phyloP scores from a whole-genome alignment of 2,329 filamentous ascomycete species.

The Aspergillus intermedius region DNA sequence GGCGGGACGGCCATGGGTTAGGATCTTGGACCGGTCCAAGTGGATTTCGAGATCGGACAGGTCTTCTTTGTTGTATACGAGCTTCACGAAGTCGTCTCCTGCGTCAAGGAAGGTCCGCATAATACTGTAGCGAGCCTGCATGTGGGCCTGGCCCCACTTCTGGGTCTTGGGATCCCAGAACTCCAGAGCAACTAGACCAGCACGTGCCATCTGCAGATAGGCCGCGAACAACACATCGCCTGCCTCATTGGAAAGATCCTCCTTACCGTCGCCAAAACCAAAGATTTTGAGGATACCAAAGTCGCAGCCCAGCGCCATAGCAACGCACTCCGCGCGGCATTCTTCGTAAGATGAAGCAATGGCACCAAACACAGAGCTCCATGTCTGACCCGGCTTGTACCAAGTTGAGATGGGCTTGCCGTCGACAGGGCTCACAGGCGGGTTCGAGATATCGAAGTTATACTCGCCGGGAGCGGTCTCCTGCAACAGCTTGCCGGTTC shows the following conservation, averaged over 20 bases:
- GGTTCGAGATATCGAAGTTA: constrained; percentile 82
- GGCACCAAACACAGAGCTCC: constrained; percentile 85
- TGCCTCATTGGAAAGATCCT: constrained; percentile 66
- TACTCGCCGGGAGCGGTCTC: constrained; percentile 74
- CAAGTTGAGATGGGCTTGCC: constrained; percentile 72
- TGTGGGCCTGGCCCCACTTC: constrained; percentile 91
- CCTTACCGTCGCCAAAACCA: constrained; percentile 72
- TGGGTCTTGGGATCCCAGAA: constrained; percentile 88
- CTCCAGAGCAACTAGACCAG: constrained; percentile 81
- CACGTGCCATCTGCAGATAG: constrained; percentile 89
- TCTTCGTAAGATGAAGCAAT: constrained; percentile 88
- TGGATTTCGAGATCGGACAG: constrained; percentile 75
- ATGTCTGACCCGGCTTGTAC: constrained; percentile 94
- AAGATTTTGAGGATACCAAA: constrained; percentile 86
- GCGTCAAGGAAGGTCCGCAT: constrained; percentile 70
- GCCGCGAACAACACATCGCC: constrained; percentile 82
- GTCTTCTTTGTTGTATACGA: constrained; percentile 67
- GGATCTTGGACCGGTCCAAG: constrained; percentile 79
- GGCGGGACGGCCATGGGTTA: constrained; percentile 72
- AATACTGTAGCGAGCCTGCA: constrained; percentile 86
- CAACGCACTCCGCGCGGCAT: constrained; percentile 88
- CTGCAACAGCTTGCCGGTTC: constrained; percentile 87
- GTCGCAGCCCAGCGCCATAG: constrained; percentile 84
- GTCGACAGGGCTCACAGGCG: constrained; percentile 73
- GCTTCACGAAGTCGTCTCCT: constrained; percentile 77